Evolutionary conservation across 306 rosid species (phyloP), one percentile per base, ranked within the genome.

Genomic region (Potentilla sterilis): DNA sequence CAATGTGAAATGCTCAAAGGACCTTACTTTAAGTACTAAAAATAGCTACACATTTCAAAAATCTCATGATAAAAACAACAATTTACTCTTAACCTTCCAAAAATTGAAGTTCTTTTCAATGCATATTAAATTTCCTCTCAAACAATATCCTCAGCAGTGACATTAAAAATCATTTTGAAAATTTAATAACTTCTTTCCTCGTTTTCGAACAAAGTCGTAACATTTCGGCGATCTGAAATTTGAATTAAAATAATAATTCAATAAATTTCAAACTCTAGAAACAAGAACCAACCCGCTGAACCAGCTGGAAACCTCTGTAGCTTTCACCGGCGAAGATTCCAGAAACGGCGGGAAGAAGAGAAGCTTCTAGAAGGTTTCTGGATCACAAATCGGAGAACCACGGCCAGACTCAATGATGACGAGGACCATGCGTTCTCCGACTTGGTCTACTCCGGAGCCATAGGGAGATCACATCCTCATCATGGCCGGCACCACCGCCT

Each of bases 351-450:
- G 22, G 64, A 46, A 1, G 28, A 46, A 18, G 44, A 61, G 46
- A 61, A 61, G 12, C 58, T 58, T 61, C 69, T 62, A 61, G 70
- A 32, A 58, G 55, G 57, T 43, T 61, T 48, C 57, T 11, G 77
- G 68, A 73, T 42, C 44, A 43, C 71, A 67, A 83, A 76, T 68
- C 42, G 70, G 76, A 81, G 85, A 85, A 86, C 55, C 65, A 68
- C 28, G 78, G 64, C 59, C 22, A 69, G 66, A 5, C 38, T 6
- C 52, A 49, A 72, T 43, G 43, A 68, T 74, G 73, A 55, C 57
- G 79, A 82, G 54, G 79, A 82, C 65, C 63, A 54, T 42, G 86
- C 41, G 75, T 15, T 13, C 69, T 66, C 43, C 76, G 57, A 74
- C 22, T 68, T 61, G 67, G 16, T 59, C 66, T 74, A 61, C 21